These are phyloP conservation scores for Spirogloea muscicola DNA, from an alignment of 139 green algal species.

Conservation along the genomic window DNA sequence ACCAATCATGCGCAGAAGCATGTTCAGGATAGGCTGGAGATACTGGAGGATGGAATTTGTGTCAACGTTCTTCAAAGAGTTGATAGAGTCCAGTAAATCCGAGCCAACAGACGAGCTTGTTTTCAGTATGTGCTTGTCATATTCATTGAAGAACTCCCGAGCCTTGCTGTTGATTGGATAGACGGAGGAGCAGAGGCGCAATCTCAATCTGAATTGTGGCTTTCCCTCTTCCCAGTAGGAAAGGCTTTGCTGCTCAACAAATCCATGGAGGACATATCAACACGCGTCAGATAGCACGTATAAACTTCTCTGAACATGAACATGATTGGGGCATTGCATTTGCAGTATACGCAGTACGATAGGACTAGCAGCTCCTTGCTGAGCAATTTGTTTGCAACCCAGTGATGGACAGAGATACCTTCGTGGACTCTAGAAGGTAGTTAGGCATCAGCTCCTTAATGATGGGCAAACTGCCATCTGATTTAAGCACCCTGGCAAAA, in stretches of 20 bases:
- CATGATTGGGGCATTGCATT: no score
- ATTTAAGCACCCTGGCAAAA: constrained; percentile 38
- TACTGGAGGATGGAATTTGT: constrained; percentile 30
- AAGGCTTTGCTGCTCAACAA: no score
- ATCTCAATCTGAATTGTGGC: constrained; percentile 33
- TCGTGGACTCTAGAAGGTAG: constrained; percentile 30
- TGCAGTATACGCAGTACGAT: no score
- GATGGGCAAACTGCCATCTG: constrained; percentile 32
- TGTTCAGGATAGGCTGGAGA: constrained; percentile 46
- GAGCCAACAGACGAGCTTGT: background rate
- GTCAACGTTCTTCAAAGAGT: constrained; percentile 21
- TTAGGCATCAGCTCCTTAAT: constrained; percentile 30
- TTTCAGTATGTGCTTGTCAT: constrained; percentile 40
- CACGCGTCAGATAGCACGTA: no score
- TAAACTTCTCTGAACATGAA: no score
- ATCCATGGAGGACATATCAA: no score
- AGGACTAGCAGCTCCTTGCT: no score
- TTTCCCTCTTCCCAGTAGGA: constrained; percentile 35
- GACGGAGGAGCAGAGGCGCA: constrained; percentile 35
- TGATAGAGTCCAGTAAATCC: constrained; percentile 36
- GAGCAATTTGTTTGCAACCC: no score
- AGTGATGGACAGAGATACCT: no score
- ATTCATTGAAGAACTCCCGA: constrained; percentile 34
- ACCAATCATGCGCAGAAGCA: constrained; percentile 46
- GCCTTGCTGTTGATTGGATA: constrained; percentile 18